Base-by-base conservation (phyloP, 768 basidiomycete species). In the Mrakia gelida region DNA sequence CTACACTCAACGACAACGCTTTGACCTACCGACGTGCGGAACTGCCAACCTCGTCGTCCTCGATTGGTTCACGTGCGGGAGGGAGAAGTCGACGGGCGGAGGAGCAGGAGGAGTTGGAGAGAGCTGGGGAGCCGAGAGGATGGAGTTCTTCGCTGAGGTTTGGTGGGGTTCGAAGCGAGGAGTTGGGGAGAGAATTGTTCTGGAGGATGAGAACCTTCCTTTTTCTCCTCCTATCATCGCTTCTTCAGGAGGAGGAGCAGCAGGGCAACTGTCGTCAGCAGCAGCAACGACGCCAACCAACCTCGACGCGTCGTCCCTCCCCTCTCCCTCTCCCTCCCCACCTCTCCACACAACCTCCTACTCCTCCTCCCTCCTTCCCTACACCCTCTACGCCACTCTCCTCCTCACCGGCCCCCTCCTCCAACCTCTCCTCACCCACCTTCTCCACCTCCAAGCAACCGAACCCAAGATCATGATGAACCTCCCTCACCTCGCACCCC, bases 131-230 rank as follows among this genome's bases (percentile, higher is more conserved):
- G 78, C 78, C 16, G 78, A 79, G 28, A 34, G 78, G 41, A 75
- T 79, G 71, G 78, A 79, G 75, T 76, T 75, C 61, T 79, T 61
- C 38, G n/a, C 38, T 11, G 78, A 79, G 68, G 70, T 72, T 45
- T 79, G 78, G 78, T 79, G 63, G 59, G 78, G 78, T 13, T 18
- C 2, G 13, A 45, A 23, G 11, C n/a, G 78, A 43, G 78, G 78
- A 2, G 68, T 75, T 0, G 68, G 56, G 8, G 78, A 79, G 45
- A 56, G 78, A 11, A 32, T 79, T 26, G 78, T 79, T 30, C 49
- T 79, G 11, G 41, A 68, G 43, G 56, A 71, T 16, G 74, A 71
- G n/a, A 59, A 72, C 23, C 18, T 7, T 54, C 38, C 26, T 3
- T 13, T n/a, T 8, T 3, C 13, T n/a, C 3, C 59, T 45, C 52